phyloP scores from a whole-genome alignment of 1,284 basidiomycete genomes.

The Coriolopsis trogii region DNA sequence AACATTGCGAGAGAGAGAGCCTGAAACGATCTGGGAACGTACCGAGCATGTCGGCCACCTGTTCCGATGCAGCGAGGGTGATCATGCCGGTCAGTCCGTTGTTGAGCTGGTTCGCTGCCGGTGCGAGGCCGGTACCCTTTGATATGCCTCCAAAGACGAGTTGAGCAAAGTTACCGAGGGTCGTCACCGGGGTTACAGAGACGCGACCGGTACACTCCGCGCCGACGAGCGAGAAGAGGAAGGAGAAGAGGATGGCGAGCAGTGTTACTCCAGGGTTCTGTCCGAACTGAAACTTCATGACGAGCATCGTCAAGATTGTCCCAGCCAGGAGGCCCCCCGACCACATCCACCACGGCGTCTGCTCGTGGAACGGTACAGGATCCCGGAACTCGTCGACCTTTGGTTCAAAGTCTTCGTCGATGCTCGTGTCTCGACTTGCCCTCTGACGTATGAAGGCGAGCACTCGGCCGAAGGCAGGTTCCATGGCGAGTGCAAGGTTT shows the following conservation, averaged over 20 bases:
- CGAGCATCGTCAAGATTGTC: conserved; percentile 56
- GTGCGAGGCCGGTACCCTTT: conserved; percentile 44
- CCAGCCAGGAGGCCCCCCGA: conserved; percentile 50
- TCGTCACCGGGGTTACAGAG: conserved; percentile 60
- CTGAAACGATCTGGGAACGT: not conserved
- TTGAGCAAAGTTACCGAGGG: conserved; percentile 50
- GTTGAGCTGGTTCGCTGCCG: conserved; percentile 48
- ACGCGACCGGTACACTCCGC: conserved; percentile 64
- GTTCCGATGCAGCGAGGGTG: conserved; percentile 59
- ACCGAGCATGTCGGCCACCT: conserved; percentile 61
- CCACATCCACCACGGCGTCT: conserved; percentile 61
- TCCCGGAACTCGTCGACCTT: conserved; percentile 44
- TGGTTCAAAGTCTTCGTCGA: conserved; percentile 24
- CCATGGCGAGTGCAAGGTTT: conserved; percentile 19
- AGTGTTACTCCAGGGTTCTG: conserved; percentile 58
- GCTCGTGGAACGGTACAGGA: conserved; percentile 50
- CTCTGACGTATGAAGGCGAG: not conserved
- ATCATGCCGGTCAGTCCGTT: conserved; percentile 64
- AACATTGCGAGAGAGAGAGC: not conserved
- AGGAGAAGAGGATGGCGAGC: conserved; percentile 68
- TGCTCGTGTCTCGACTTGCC: not conserved
- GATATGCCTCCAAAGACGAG: conserved; percentile 55
- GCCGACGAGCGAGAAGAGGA: conserved; percentile 48
- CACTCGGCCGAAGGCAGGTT: conserved; percentile 5
- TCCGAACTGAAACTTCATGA: conserved; percentile 52